phyloP scores from a whole-genome alignment of 164 flowering plant genomes.

The Aristolochia fimbriata region DNA sequence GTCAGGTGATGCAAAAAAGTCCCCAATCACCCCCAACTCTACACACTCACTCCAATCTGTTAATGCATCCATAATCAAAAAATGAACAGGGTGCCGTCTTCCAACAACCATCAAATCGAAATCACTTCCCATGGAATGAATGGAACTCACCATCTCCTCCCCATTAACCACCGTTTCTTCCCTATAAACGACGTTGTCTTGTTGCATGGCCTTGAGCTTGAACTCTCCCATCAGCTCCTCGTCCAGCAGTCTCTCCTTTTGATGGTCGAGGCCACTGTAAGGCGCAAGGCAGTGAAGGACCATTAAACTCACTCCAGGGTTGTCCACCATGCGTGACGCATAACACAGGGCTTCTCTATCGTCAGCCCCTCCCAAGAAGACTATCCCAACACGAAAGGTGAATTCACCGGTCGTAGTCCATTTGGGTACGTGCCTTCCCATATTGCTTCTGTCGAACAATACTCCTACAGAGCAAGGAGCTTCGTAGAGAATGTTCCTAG shows the following conservation, averaged over 20 bases:
- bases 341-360: conserved; percentile 71
- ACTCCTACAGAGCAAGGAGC: conserved; percentile 60
- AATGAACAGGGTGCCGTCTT: conserved; percentile 1
- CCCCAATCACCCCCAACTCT: conserved; percentile 6
- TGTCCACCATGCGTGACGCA: conserved; percentile 40
- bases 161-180: conserved; percentile 1
- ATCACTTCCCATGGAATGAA: conserved; percentile 1
- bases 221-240: not conserved
- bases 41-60: conserved; percentile 3
- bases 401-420: not conserved
- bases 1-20: conserved; percentile 5
- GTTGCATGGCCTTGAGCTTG: not conserved
- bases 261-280: conserved; percentile 4
- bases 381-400: conserved; percentile 27
- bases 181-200: not conserved
- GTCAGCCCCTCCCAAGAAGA: conserved; percentile 75
- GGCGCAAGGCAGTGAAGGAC: conserved; percentile 48
- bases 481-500: not conserved
- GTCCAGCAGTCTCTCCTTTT: not conserved
- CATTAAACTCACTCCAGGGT: conserved; percentile 50
- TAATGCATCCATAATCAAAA: not conserved
- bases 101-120: conserved; percentile 3
- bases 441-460: conserved; percentile 18
- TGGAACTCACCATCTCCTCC: conserved; percentile 1
- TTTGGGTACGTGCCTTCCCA: conserved; percentile 14